Conservation (phyloP, 1,139 yeast genomes). For the Komagataea norvegica region DNA sequence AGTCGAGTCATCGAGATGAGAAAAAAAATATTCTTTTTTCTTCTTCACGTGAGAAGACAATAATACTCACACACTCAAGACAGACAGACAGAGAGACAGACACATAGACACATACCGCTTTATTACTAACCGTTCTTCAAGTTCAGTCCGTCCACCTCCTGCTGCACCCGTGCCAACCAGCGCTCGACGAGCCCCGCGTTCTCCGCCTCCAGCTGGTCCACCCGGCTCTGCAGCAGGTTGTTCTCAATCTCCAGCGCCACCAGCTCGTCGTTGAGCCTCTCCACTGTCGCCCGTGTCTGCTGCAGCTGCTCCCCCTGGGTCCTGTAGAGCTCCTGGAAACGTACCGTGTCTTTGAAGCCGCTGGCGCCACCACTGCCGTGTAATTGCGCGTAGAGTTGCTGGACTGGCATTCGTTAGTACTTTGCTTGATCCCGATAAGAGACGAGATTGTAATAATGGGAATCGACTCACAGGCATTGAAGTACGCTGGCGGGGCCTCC, state of each 20-base stretch:
- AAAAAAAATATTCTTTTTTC: too few species aligned
- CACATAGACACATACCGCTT: neutral
- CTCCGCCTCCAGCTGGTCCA: constrained; percentile 38
- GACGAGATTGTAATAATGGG: neutral
- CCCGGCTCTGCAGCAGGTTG: constrained; percentile 49
- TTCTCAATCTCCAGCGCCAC: constrained; percentile 64
- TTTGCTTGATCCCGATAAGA: neutral
- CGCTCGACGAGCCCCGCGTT: constrained; percentile 48
- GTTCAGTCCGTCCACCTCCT: constrained; percentile 43
- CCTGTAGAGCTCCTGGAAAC: constrained; percentile 24
- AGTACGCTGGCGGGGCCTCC: constrained; percentile 1
- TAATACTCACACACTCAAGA: too few species aligned
- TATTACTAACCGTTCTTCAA: neutral
- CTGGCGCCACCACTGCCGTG: constrained; percentile 1
- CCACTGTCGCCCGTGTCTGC: constrained; percentile 54
- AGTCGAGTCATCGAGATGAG: neutral
- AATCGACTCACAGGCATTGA: neutral
- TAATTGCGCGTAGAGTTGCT: constrained; percentile 7
- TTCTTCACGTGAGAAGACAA: too few species aligned
- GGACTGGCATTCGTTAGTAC: constrained; percentile 6
- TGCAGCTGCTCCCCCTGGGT: constrained; percentile 42
- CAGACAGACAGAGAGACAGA: too few species aligned
- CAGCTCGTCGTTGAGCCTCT: constrained; percentile 65
- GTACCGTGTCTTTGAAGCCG: too few species aligned
- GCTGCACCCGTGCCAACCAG: constrained; percentile 55